These are phyloP conservation scores for Hibiscus tridactylites DNA, from an alignment of 345 rosid species.

Conservation along the genomic window DNA sequence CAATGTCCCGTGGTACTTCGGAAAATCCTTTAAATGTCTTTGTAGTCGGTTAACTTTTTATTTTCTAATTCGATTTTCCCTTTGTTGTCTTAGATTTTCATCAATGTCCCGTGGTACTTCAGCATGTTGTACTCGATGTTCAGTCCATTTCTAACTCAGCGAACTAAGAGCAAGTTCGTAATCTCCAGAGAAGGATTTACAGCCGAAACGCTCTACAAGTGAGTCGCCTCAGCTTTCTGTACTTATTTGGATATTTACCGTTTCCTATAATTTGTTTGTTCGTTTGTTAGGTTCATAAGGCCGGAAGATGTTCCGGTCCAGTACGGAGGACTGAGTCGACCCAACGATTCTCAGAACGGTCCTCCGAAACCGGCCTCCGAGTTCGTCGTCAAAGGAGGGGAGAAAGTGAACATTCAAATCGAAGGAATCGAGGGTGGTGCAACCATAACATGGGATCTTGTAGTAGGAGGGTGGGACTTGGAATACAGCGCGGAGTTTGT, in stretches of 20 bases:
- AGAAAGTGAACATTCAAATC: slow-evolving; percentile 92
- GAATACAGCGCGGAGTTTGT: slow-evolving; percentile 95
- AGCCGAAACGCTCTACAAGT: slow-evolving; percentile 89
- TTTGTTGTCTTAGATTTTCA: slow-evolving; percentile 50
- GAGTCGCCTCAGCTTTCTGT: not conserved
- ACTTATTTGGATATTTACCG: not conserved
- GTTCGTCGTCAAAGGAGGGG: slow-evolving; percentile 17
- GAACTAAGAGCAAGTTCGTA: slow-evolving; percentile 96
- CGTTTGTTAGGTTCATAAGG: slow-evolving; percentile 52
- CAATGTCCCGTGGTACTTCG: no score
- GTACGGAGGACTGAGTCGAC: not conserved
- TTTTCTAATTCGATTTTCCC: not conserved
- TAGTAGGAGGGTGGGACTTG: slow-evolving; percentile 97
- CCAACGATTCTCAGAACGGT: slow-evolving; percentile 16
- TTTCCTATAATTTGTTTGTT: not conserved
- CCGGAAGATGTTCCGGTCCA: slow-evolving; percentile 23
- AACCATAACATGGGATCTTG: slow-evolving; percentile 89
- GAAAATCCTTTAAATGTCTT: not conserved
- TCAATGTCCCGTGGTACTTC: slow-evolving; percentile 99
- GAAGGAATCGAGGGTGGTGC: slow-evolving; percentile 97
- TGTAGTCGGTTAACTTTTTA: not conserved
- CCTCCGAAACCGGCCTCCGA: slow-evolving; percentile 28
- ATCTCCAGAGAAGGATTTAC: slow-evolving; percentile 82
- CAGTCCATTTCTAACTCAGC: slow-evolving; percentile 85
- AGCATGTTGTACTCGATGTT: slow-evolving; percentile 75